Evolutionary conservation across 306 rosid genomes (phyloP).

Genomic region (Quercus berberidifolia): DNA sequence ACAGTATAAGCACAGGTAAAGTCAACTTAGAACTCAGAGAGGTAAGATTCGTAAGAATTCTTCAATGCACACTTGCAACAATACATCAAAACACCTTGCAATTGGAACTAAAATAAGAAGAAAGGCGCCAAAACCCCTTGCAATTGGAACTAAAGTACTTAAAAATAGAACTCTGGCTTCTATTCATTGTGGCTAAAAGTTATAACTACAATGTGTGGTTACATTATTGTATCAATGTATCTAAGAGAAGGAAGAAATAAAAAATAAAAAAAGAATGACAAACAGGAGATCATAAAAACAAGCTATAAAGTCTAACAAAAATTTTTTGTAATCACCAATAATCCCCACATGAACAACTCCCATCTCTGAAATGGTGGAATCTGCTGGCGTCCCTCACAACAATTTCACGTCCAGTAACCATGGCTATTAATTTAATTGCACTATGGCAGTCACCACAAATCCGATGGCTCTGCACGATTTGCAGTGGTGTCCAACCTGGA

Average conservation of each 20-base stretch:
- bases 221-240: background rate
- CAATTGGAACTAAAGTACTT: background rate
- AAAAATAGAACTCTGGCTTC: background rate
- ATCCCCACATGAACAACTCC: conserved; percentile 84
- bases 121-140: background rate
- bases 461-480: conserved; percentile 74
- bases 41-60: background rate
- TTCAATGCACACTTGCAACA: background rate
- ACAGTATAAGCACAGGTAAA: too few relatives aligned
- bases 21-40: too few relatives aligned
- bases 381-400: conserved; percentile 77
- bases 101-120: background rate
- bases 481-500: conserved; percentile 55
- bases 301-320: background rate
- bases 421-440: conserved; percentile 67
- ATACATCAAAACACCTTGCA: background rate
- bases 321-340: conserved; percentile 58
- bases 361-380: conserved; percentile 84
- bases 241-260: background rate
- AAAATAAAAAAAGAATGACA: background rate
- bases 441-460: conserved; percentile 69
- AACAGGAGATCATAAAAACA: background rate
- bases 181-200: background rate
- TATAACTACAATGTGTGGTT: background rate
- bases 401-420: conserved; percentile 67